phyloP scores from a whole-genome alignment of 306 rosid species.

The Rosa rugosa region DNA sequence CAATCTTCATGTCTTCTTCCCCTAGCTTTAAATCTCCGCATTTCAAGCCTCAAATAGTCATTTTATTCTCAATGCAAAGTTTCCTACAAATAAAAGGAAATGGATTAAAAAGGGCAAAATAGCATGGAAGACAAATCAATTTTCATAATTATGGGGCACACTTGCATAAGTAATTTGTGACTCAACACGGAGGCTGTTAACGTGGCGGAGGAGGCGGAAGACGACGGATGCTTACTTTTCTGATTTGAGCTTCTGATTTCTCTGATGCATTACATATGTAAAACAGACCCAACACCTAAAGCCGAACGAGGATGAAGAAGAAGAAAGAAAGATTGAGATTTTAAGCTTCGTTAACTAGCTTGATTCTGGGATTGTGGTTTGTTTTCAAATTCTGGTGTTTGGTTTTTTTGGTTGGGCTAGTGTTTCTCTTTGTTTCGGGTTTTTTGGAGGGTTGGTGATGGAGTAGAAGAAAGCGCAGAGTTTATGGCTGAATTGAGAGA shows the following conservation, averaged over 20 bases:
- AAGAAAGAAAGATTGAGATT: neutral
- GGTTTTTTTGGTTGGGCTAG: neutral
- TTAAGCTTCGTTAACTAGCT: neutral
- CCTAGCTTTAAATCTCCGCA: no score
- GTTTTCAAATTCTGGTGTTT: no score
- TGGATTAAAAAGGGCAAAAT: no score
- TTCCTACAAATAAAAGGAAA: no score
- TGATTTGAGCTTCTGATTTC: conserved; percentile 98
- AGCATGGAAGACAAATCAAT: no score
- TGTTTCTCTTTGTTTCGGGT: neutral
- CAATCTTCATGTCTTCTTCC: no score
- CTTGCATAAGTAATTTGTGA: no score
- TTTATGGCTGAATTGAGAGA: conserved; percentile 6
- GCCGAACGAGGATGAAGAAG: neutral
- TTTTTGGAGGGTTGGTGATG: neutral
- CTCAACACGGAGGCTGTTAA: no score
- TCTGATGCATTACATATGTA: conserved; percentile 88
- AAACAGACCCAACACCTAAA: neutral
- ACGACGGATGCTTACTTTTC: conserved; percentile 96
- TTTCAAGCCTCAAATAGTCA: no score
- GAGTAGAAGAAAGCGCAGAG: neutral
- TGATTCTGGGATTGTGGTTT: neutral
- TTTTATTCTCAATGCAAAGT: no score
- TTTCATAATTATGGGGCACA: no score
- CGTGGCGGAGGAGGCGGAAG: no score